Percentiles rank a stretch among this genome's conserved stretches.
phyloP scores from a whole-genome alignment of 192 early-diverging fungal species.

The Gonapodya prolifera region DNA sequence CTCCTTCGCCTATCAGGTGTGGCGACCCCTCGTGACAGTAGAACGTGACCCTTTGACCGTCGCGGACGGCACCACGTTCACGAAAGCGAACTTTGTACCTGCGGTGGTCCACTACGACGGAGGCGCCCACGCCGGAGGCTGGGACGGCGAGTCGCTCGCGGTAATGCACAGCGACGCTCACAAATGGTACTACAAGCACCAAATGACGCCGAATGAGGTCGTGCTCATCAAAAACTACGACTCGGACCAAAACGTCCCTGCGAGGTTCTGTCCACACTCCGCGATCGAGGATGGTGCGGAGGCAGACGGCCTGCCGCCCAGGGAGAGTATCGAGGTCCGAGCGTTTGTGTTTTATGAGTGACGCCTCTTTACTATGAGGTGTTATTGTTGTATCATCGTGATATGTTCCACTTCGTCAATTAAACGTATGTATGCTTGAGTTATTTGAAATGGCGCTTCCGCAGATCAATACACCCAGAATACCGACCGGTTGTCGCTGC shows the following conservation, averaged over 20 bases:
- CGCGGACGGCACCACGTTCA: conserved; percentile 5
- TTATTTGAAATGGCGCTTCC: no score
- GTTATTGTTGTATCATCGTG: no score
- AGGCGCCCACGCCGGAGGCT: conserved; percentile 5
- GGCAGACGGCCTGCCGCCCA: conserved; percentile 5
- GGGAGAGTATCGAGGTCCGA: conserved; percentile 5
- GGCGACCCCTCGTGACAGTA: not conserved
- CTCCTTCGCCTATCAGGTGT: not conserved
- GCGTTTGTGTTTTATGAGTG: conserved; percentile 5
- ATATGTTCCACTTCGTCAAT: no score
- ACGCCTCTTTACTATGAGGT: no score
- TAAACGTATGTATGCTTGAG: no score
- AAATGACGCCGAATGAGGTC: not conserved
- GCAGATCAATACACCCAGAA: no score
- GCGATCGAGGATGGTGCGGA: conserved; percentile 2
- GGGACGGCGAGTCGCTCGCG: conserved; percentile 6
- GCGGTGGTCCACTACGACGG: conserved; percentile 6
- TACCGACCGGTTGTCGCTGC: no score
- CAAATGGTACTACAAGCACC: conserved; percentile 3
- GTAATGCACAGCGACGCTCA: not conserved
- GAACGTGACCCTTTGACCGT: conserved; percentile 3
- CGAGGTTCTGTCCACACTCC: conserved; percentile 3
- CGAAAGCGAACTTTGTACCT: not conserved
- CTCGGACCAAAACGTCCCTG: not conserved
- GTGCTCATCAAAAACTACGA: conserved; percentile 7